Evolutionary conservation across 1,284 basidiomycete species (phyloP).

Genomic region (Papiliotrema flavescens): DNA sequence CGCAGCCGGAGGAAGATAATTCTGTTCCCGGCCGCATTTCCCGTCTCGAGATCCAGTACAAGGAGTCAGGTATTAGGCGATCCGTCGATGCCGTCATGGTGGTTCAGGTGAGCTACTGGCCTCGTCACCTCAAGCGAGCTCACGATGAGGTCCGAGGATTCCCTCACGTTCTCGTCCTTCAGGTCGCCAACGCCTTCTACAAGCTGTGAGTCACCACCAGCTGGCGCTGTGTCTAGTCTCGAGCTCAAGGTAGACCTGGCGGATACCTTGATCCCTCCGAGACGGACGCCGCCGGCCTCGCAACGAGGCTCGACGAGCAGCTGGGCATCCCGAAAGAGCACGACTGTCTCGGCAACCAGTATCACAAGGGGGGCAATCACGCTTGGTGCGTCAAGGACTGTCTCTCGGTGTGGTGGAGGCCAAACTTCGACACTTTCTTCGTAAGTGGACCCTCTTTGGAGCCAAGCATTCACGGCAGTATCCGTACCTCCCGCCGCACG

Average conservation of each 20-base stretch:
- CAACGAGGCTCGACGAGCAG: conserved; percentile 79
- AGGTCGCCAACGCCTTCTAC: conserved; percentile 98
- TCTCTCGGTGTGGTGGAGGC: conserved; percentile 94
- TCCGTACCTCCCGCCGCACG: conserved; percentile 93
- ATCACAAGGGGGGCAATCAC: conserved; percentile 45
- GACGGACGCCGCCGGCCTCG: conserved; percentile 84
- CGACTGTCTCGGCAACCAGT: conserved; percentile 6
- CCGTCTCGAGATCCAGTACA: conserved; percentile 91
- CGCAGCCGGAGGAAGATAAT: conserved; percentile 93
- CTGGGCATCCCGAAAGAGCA: conserved; percentile 56
- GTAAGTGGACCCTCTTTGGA: conserved; percentile 53
- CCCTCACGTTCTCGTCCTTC: conserved; percentile 93
- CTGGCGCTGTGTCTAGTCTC: neutral
- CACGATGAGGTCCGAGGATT: conserved; percentile 68
- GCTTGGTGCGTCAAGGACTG: conserved; percentile 96
- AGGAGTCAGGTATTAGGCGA: conserved; percentile 88
- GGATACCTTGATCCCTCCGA: conserved; percentile 96
- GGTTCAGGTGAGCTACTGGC: conserved; percentile 61
- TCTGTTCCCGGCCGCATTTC: conserved; percentile 85
- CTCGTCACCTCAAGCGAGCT: neutral
- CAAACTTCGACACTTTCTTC: conserved; percentile 98
- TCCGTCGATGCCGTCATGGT: conserved; percentile 96
- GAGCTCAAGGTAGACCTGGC: conserved; percentile 65
- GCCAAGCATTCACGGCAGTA: conserved; percentile 58
- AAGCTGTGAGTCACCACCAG: conserved; percentile 72